These are phyloP conservation scores for Cyclanthera cordifolia DNA, from an alignment of 306 rosid species.

Conservation along the genomic window DNA sequence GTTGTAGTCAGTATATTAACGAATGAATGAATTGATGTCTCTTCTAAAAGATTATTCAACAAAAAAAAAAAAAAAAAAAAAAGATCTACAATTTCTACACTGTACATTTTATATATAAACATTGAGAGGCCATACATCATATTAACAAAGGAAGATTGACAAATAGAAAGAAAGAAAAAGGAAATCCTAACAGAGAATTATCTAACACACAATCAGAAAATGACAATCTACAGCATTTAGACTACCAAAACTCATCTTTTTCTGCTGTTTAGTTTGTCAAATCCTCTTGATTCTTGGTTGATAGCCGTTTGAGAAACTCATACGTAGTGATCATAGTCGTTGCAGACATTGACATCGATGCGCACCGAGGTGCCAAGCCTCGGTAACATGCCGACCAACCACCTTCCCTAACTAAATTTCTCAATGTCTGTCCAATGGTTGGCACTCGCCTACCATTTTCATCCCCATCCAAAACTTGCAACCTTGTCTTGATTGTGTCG, in stretches of 20 bases:
- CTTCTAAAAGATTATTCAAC: too few species aligned
- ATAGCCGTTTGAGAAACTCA: conserved; percentile 74
- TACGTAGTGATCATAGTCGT: conserved; percentile 93
- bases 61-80: too few species aligned
- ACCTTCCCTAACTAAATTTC: conserved; percentile 72
- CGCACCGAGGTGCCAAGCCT: conserved; percentile 88
- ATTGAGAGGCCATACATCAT: conserved; percentile 3
- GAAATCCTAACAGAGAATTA: background rate
- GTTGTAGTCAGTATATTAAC: too few species aligned
- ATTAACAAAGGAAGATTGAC: background rate
- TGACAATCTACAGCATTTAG: background rate
- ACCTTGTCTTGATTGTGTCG: conserved; percentile 74
- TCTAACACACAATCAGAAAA: too few species aligned
- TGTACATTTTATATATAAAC: conserved; percentile 8
- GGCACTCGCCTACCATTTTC: conserved; percentile 77
- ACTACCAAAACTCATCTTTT: background rate
- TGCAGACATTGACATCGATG: conserved; percentile 82
- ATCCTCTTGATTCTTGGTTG: conserved; percentile 55
- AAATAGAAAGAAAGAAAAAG: background rate
- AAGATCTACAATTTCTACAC: background rate
- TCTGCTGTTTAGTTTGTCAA: conserved; percentile 4
- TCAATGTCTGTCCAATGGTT: conserved; percentile 47
- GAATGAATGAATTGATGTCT: too few species aligned
- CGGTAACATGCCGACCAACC: conserved; percentile 83
- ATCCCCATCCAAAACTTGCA: conserved; percentile 74